phyloP scores from a whole-genome alignment of 2,329 filamentous ascomycete genomes.

The Escovopsis sp. region DNA sequence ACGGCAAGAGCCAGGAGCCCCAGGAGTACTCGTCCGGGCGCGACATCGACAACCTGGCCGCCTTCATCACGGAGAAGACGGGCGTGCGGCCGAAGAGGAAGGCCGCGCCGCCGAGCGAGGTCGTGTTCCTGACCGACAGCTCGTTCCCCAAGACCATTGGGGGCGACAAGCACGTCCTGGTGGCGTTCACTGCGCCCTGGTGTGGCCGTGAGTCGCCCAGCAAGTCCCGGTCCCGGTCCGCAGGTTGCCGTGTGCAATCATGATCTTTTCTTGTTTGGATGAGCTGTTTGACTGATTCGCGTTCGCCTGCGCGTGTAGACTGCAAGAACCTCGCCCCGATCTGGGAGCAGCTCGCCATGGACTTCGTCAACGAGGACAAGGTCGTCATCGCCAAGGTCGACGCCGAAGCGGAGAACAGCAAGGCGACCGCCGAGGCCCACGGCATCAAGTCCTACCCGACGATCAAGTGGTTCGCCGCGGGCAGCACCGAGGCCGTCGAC shows the following conservation, averaged over 20 bases:
- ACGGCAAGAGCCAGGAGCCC: conserved; percentile 79
- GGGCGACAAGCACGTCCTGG: conserved; percentile 73
- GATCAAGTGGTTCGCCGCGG: conserved; percentile 93
- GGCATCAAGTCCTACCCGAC: conserved; percentile 82
- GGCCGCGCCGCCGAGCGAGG: conserved; percentile 54
- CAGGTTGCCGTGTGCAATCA: neutral
- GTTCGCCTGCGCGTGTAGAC: conserved; percentile 43
- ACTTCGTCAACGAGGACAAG: conserved; percentile 61
- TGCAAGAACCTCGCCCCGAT: conserved; percentile 87
- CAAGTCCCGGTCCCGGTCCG: no score
- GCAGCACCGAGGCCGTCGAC: conserved; percentile 51
- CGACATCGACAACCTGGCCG: conserved; percentile 69
- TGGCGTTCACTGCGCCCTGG: conserved; percentile 97
- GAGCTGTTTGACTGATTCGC: conserved; percentile 1
- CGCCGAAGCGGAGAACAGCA: conserved; percentile 74
- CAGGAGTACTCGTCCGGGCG: conserved; percentile 75
- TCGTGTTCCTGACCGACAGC: conserved; percentile 66
- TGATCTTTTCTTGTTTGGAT: neutral
- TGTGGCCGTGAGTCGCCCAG: conserved; percentile 66
- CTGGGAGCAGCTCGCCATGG: conserved; percentile 75
- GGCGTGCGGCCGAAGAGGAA: conserved; percentile 68
- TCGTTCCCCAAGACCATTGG: conserved; percentile 68
- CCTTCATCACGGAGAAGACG: conserved; percentile 77
- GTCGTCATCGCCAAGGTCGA: conserved; percentile 93
- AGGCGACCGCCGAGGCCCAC: conserved; percentile 59